Base-by-base conservation (phyloP, 441 rosid species). In the Croton setiger region DNA sequence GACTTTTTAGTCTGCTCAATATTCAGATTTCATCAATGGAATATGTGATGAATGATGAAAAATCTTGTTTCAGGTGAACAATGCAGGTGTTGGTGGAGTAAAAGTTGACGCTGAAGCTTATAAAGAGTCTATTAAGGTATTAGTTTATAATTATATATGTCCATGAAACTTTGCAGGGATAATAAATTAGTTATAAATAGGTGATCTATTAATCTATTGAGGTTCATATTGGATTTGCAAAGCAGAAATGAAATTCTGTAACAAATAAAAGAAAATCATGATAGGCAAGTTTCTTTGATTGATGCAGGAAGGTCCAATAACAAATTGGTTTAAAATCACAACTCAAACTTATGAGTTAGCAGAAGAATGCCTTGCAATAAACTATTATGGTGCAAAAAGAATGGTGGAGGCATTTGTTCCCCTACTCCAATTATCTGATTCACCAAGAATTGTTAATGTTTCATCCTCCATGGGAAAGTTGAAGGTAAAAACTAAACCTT, bases 21-120 rank as follows among this genome's bases (percentile, higher is more conserved):
- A 36, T 7, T 58, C 11, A 36, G 43, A 1, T 36, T 27, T 27
- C 31, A 27, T 27, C 2, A 27, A 27, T 27, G 31, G 31, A 27
- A 27, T 27, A 11, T 18, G 33, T 10, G 2, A 20, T 47, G 57
- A 17, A 10, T 7, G 47, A 12, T 57, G 54, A 20, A 31, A 17
- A 35, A 43, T 0, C 37, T 7, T 17, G 56, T 5, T 35, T 54
- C 64, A 81, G 83, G 85, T 83, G 57, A 85, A 85, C 55, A 83
- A 78, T 73, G 86, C 87, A 12, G 87, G 68, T 2, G 17, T 80
- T 15, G 0, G 0, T 63, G 83, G 87, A 54, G 15, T n/a, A 51
- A 4, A 27, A 18, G 1, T 31, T 18, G 72, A 76, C 39, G 8
- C 0, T 4, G 58, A 68, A 57, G 56, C 48, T 55, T n/a, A 71